phyloP scores from a whole-genome alignment of 1,139 yeast species.

The Debaryomyces psychrophilus region DNA sequence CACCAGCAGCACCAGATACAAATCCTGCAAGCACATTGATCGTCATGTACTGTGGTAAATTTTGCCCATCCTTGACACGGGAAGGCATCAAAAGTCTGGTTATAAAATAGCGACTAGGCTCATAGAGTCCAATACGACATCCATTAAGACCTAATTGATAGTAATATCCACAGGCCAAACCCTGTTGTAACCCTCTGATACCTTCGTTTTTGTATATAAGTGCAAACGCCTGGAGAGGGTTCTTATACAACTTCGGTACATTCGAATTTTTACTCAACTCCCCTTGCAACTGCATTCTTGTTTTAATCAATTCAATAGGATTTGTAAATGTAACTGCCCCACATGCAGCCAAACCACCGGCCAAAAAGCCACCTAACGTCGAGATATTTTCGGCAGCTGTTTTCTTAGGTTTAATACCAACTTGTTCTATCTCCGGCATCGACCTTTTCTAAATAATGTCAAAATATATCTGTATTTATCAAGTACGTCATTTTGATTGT shows the following conservation, averaged over 20 bases:
- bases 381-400: conserved; percentile 58
- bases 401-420: conserved; percentile 15
- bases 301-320: conserved; percentile 92
- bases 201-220: conserved; percentile 85
- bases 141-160: conserved; percentile 93
- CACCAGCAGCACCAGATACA: conserved; percentile 85
- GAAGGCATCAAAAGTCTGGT: conserved; percentile 62
- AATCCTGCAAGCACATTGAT: conserved; percentile 84
- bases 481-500: neutral
- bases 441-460: neutral
- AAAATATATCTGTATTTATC: neutral
- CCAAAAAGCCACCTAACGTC: conserved; percentile 79
- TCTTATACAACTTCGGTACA: conserved; percentile 64
- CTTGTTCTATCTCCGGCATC: neutral
- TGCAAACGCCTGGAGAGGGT: conserved; percentile 81
- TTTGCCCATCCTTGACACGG: conserved; percentile 40
- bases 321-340: conserved; percentile 97
- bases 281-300: conserved; percentile 96
- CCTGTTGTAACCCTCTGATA: conserved; percentile 83
- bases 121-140: conserved; percentile 90
- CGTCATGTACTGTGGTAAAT: conserved; percentile 59
- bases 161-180: conserved; percentile 77
- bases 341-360: conserved; percentile 96
- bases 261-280: conserved; percentile 63
- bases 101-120: conserved; percentile 70